Conservation (phyloP, 805 yeast species). For the Kodamaea laetipori region DNA sequence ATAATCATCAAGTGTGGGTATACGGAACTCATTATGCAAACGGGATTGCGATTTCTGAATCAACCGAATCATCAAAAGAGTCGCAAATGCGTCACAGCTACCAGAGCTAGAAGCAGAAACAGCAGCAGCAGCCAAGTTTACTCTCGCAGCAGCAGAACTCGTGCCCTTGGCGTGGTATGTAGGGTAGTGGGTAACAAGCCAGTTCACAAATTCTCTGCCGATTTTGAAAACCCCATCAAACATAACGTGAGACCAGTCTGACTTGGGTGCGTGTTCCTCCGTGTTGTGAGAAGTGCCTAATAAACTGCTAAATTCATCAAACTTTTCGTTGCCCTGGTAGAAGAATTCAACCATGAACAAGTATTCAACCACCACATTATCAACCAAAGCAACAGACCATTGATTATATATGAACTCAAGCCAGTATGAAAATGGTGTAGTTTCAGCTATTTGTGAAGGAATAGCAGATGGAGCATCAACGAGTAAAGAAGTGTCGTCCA, state of each 20-base stretch:
- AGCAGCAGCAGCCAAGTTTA: slow-evolving; percentile 9
- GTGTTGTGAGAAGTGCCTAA: slow-evolving; percentile 11
- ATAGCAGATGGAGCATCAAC: slow-evolving; percentile 49
- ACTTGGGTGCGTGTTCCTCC: slow-evolving; percentile 5
- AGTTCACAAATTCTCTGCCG: slow-evolving; percentile 49
- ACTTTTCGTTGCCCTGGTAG: slow-evolving; percentile 44
- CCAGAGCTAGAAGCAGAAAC: slow-evolving; percentile 19
- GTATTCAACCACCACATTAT: slow-evolving; percentile 77
- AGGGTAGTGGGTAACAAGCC: slow-evolving; percentile 47
- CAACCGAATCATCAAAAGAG: slow-evolving; percentile 71
- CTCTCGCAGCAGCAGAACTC: slow-evolving; percentile 18
- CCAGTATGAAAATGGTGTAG: slow-evolving; percentile 64
- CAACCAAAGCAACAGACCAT: slow-evolving; percentile 70
- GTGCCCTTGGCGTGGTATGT: slow-evolving; percentile 15
- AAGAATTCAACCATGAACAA: slow-evolving; percentile 74
- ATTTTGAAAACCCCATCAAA: slow-evolving; percentile 40
- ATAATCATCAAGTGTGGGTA: slow-evolving; percentile 73
- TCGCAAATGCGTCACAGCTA: slow-evolving; percentile 75
- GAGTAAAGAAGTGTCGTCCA: slow-evolving; percentile 44
- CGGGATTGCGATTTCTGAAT: slow-evolving; percentile 65
- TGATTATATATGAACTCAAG: slow-evolving; percentile 74
- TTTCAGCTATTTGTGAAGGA: slow-evolving; percentile 84
- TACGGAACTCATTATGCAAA: slow-evolving; percentile 62
- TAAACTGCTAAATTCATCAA: slow-evolving; percentile 24
- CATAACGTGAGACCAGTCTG: slow-evolving; percentile 41